phyloP scores from a whole-genome alignment of 192 early-diverging fungal genomes.

The Coemansia sp. region DNA sequence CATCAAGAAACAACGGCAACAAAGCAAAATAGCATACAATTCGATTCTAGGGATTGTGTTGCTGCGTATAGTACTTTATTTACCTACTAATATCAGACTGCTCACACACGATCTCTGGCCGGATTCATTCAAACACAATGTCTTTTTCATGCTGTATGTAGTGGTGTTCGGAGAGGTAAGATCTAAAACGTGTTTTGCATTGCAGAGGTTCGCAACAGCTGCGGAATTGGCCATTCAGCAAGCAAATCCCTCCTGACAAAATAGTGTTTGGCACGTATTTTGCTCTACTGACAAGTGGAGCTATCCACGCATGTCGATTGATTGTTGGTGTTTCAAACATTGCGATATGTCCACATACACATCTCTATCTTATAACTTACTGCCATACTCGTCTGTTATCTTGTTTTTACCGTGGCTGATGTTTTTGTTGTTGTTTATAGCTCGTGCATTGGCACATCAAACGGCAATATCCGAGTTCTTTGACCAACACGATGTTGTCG shows the following conservation, averaged over 20 bases:
- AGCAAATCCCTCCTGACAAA: too few relatives aligned
- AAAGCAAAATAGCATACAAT: not conserved
- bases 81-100: too few relatives aligned
- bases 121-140: not conserved
- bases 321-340: too few relatives aligned
- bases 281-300: too few relatives aligned
- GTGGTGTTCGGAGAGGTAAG: conserved; percentile 26
- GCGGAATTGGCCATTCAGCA: too few relatives aligned
- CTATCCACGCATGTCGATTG: too few relatives aligned
- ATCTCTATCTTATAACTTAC: not conserved
- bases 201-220: not conserved
- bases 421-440: conserved; percentile 19
- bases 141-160: conserved; percentile 4
- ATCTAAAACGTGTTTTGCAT: not conserved
- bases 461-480: conserved; percentile 42
- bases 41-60: not conserved
- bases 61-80: not conserved
- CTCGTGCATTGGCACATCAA: conserved; percentile 51
- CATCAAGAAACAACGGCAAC: not conserved
- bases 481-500: conserved; percentile 44
- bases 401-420: not conserved
- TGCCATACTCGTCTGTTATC: not conserved
- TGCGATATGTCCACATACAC: not conserved
- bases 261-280: too few relatives aligned
- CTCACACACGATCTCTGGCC: too few relatives aligned